phyloP scores from a whole-genome alignment of 2,329 filamentous ascomycete species.

The Alternaria conjuncta region DNA sequence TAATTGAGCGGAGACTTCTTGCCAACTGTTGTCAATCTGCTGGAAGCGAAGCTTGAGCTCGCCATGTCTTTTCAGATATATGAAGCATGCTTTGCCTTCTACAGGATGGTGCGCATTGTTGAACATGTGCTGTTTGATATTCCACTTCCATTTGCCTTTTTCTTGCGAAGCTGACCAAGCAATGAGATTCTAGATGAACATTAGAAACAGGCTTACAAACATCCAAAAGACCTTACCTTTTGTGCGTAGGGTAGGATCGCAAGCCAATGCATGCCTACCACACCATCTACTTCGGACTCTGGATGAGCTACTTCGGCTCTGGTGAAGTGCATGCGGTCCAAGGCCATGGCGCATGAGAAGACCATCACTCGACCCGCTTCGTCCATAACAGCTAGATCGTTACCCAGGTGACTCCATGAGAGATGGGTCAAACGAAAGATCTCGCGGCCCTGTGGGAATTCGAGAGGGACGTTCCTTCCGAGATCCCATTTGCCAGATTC shows the following conservation, averaged over 20 bases:
- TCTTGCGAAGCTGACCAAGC: slow-evolving; percentile 50
- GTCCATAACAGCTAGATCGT: slow-evolving; percentile 85
- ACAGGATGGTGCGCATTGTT: slow-evolving; percentile 77
- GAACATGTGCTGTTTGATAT: slow-evolving; percentile 68
- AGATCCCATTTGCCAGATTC: slow-evolving; percentile 77
- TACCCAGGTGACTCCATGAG: slow-evolving; percentile 77
- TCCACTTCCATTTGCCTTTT: slow-evolving; percentile 68
- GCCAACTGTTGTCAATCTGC: slow-evolving; percentile 73
- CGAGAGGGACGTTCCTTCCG: slow-evolving; percentile 72
- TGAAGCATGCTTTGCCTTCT: slow-evolving; percentile 72
- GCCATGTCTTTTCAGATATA: slow-evolving; percentile 78
- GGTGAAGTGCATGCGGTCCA: slow-evolving; percentile 73
- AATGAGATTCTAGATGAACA: slow-evolving; percentile 39
- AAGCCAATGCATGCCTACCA: slow-evolving; percentile 90
- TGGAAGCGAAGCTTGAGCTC: slow-evolving; percentile 78
- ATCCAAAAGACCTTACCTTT: slow-evolving; percentile 33
- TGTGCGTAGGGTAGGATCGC: slow-evolving; percentile 51
- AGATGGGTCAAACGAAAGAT: slow-evolving; percentile 77
- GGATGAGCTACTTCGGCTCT: slow-evolving; percentile 71
- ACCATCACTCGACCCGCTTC: slow-evolving; percentile 78
- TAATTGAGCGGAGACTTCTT: slow-evolving; percentile 75
- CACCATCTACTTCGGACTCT: slow-evolving; percentile 74
- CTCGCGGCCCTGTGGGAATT: slow-evolving; percentile 66
- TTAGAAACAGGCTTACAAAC: slow-evolving; percentile 1
- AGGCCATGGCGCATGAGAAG: slow-evolving; percentile 70